These are phyloP conservation scores for Chrysosporium keratinophilum DNA, from an alignment of 2,329 filamentous ascomycete genomes.

Conservation along the genomic window DNA sequence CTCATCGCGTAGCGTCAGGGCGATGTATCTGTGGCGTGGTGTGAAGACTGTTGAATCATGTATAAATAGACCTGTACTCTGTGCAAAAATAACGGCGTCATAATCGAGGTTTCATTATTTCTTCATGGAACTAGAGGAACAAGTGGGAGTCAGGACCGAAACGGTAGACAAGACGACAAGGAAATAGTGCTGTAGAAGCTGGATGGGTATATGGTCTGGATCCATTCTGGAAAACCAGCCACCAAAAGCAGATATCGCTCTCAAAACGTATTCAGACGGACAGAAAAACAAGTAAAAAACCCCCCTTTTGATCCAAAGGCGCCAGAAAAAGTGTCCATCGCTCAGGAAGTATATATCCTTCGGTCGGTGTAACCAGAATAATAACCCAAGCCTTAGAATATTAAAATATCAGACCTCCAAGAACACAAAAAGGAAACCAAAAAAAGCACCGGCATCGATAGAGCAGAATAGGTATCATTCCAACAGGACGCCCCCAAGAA, in stretches of 20 bases:
- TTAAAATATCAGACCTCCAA: neutral
- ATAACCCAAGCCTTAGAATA: neutral
- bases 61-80: conserved; percentile 9
- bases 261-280: neutral
- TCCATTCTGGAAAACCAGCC: neutral
- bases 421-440: neutral
- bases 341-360: neutral
- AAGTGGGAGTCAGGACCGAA: neutral
- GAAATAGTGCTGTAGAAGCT: conserved; percentile 1
- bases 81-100: conserved; percentile 5
- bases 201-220: neutral
- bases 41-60: neutral
- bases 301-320: neutral
- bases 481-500: conserved; percentile 4
- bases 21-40: neutral
- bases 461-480: conserved; percentile 14
- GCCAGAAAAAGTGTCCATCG: neutral
- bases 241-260: neutral
- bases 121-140: neutral
- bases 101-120: conserved; percentile 2
- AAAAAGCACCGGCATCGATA: neutral
- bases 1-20: neutral
- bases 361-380: neutral
- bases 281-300: neutral
- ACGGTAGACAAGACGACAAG: neutral